These are phyloP conservation scores for Trichoderma pleuroti DNA, from an alignment of 2,329 filamentous ascomycete species.

Conservation along the genomic window DNA sequence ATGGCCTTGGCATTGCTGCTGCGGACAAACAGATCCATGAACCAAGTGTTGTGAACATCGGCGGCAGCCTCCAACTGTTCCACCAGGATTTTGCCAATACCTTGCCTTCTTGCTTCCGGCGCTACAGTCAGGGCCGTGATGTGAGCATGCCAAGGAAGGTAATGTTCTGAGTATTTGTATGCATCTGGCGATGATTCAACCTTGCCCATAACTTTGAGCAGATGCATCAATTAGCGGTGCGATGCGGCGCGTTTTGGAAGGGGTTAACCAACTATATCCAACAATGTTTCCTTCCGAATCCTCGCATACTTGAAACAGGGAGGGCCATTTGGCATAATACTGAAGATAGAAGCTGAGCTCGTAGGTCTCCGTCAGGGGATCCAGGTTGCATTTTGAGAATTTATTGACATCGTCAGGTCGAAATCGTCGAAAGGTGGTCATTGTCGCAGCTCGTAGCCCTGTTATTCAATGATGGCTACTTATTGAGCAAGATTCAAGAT, in stretches of 20 bases:
- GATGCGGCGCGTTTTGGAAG: neutral
- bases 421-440: constrained; percentile 86
- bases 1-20: constrained; percentile 86
- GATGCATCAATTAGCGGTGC: neutral
- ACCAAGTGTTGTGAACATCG: constrained; percentile 83
- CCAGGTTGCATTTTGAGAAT: constrained; percentile 92
- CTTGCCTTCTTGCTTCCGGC: constrained; percentile 77
- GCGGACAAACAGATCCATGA: constrained; percentile 91
- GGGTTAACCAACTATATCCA: constrained; percentile 71
- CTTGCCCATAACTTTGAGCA: constrained; percentile 85
- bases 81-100: constrained; percentile 80
- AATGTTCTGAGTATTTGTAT: constrained; percentile 74
- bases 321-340: constrained; percentile 94
- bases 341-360: constrained; percentile 93
- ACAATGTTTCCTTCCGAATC: constrained; percentile 83
- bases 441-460: constrained; percentile 34
- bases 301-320: constrained; percentile 88
- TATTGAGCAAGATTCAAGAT: neutral
- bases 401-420: constrained; percentile 78
- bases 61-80: constrained; percentile 77
- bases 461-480: neutral
- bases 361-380: constrained; percentile 97
- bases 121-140: constrained; percentile 94
- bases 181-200: constrained; percentile 80
- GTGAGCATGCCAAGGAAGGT: constrained; percentile 98